These are phyloP conservation scores for Solanum lignicaule DNA, from an alignment of 257 asterid species.

Conservation along the genomic window DNA sequence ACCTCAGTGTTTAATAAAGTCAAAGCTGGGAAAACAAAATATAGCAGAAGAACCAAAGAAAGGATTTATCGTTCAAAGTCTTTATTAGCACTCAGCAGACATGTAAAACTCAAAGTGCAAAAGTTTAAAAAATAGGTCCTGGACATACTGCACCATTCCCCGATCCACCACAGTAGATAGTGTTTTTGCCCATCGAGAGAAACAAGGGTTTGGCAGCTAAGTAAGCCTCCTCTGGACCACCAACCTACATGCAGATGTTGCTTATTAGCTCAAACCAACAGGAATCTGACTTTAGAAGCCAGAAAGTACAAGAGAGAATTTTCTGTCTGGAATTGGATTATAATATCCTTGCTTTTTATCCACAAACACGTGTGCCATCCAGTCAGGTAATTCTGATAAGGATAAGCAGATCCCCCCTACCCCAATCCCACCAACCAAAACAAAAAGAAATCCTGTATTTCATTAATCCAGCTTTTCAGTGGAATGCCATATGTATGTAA, in stretches of 20 bases:
- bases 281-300: neutral
- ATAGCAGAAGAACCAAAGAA: neutral
- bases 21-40: neutral
- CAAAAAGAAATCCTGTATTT: neutral
- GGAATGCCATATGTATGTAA: neutral
- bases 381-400: neutral
- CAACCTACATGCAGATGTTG: slow-evolving; percentile 47
- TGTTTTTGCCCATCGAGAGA: slow-evolving; percentile 80
- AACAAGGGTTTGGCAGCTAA: slow-evolving; percentile 60
- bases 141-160: slow-evolving; percentile 88
- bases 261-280: slow-evolving; percentile 2
- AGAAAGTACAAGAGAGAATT: neutral
- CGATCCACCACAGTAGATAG: slow-evolving; percentile 91
- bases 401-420: neutral
- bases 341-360: neutral
- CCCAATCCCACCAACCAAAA: neutral
- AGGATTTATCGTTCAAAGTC: neutral
- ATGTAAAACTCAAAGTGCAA: neutral
- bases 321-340: neutral
- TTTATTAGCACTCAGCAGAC: neutral
- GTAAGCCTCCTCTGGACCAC: slow-evolving; percentile 79
- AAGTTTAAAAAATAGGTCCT: neutral
- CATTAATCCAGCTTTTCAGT: neutral
- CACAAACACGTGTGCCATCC: neutral
- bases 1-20: neutral